Evolutionary conservation across 2,329 filamentous ascomycete genomes (phyloP), one percentile per base, ranked within the genome.

Genomic region (Ceratocystis albifundus): DNA sequence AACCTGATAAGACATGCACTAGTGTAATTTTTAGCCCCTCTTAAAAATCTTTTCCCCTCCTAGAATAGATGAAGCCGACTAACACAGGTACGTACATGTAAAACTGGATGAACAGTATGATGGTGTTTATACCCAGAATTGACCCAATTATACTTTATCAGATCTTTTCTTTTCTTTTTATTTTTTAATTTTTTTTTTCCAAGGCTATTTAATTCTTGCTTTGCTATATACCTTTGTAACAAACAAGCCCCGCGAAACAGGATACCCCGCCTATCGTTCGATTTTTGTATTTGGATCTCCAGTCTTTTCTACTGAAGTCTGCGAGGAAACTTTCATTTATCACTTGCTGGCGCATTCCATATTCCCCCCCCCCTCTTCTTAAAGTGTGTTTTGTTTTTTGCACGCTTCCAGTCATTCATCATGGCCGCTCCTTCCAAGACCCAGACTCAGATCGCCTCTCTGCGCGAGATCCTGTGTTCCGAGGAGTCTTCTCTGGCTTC

Each of bases 401-500:
- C 17, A 46, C 20, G 30, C n/a, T 45, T 44, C 5, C 41, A 57
- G 22, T 62, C 57, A 62, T n/a, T 10, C 50, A 50, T 44, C 20
- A 68, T 68, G 67, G 55, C 64, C 45, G 44, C 64, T 25, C 32
- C 65, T 32, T 62, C 67, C 62, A 64, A 61, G 44, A 69, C 69
- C 41, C 68, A 72, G 66, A 69, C 77, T 10, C 85, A 84, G 59
- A 81, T 90, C 71, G 72, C 79, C 66, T 78, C 81, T 67, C 82
- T 95, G 64, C 87, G 90, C 73, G 82, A 88, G 72, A 88, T 87
- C 68, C 85, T 99, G 68, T 87, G 83, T 72, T 88, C 88, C 62
- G 94, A 97, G 78, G 78, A 82, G 15, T 88, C 89, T 69, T 86
- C 92, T 59, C 88, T 99, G 65, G 88, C 92, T 48, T 82, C 90